Base-by-base conservation (phyloP, 495 filamentous ascomycete genomes). In the Aspergillus asperescens region DNA sequence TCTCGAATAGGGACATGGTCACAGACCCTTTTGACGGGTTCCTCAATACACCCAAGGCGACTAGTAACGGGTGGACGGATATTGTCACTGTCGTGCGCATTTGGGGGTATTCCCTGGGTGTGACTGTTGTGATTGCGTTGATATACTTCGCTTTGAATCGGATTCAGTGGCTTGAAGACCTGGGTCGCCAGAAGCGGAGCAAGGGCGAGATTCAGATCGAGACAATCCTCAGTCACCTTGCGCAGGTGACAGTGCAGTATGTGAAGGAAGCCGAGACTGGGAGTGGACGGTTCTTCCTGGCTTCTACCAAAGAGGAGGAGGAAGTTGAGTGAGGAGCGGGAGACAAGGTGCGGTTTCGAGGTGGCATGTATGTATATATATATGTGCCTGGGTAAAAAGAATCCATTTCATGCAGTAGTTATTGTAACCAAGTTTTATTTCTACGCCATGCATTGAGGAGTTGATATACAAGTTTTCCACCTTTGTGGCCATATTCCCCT, bases 61-160 rank as follows among this genome's bases (percentile, higher is more conserved):
- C 78, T 7, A 50, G 31, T 3, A 81, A 87, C 56, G 85, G 86
- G 38, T 81, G 79, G 72, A 85, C 82, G 15, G 80, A 83, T 62
- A 81, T 90, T 55, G 85, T 90, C 47, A 89, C 86, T 23, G 84
- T 87, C 2, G 83, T 89, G 16, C 78, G 87, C n/a, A 73, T 90
- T 52, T 90, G 87, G 86, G 75, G 73, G 12, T 89, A 82, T 69
- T 85, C 83, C 1, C 81, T 89, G 44, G 84, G 80, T 51, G 84
- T 88, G 52, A 83, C 81, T 54, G 83, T 89, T 55, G 78, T 89
- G 57, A 84, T 88, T 57, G 86, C 86, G 29, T 79, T 90, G 57
- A 79, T 86, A 48, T 89, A 90, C 70, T 85, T 78, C 68, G 69
- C 82, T 49, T 73, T 90, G 59, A 87, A 86, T 67, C 70, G 77